These are phyloP conservation scores for Achaetomium macrosporum DNA, from an alignment of 2,329 filamentous ascomycete genomes.

Conservation along the genomic window DNA sequence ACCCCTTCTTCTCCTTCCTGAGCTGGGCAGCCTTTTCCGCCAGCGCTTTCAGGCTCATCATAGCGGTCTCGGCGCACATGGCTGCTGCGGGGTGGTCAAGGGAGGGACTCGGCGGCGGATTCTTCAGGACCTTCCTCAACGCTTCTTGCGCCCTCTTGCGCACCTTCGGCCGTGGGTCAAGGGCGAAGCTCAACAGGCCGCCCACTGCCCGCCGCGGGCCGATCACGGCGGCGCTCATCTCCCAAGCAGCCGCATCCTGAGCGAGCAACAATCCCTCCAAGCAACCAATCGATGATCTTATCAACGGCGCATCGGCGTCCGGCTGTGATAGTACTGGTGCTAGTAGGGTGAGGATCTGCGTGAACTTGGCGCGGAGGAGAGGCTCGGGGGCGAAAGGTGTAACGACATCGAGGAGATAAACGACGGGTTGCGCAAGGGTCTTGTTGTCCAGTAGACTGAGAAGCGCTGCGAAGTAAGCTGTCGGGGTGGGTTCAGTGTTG, in stretches of 20 bases:
- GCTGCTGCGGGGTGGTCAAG: slow-evolving; percentile 92
- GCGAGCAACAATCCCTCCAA: slow-evolving; percentile 86
- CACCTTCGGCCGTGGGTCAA: slow-evolving; percentile 88
- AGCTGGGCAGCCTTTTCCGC: slow-evolving; percentile 55
- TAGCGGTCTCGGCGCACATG: slow-evolving; percentile 88
- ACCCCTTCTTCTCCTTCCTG: slow-evolving; percentile 62
- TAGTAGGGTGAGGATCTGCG: slow-evolving; percentile 81
- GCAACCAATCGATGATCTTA: slow-evolving; percentile 85
- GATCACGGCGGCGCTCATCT: slow-evolving; percentile 73
- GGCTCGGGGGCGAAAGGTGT: slow-evolving; percentile 78
- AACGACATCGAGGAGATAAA: slow-evolving; percentile 92
- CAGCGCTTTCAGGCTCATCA: slow-evolving; percentile 73
- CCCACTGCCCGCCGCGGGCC: slow-evolving; percentile 83
- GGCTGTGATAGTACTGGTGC: slow-evolving; percentile 74
- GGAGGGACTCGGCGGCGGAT: slow-evolving; percentile 83
- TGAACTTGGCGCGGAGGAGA: slow-evolving; percentile 90
- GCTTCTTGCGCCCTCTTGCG: slow-evolving; percentile 90
- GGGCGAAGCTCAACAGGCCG: slow-evolving; percentile 74
- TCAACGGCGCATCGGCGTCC: slow-evolving; percentile 79
- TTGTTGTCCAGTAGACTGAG: slow-evolving; percentile 81
- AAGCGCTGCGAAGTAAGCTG: slow-evolving; percentile 93
- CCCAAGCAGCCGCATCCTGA: slow-evolving; percentile 85
- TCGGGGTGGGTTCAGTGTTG: slow-evolving; percentile 74
- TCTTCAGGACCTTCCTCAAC: slow-evolving; percentile 72
- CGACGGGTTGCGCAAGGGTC: slow-evolving; percentile 76